Conservation (phyloP, 1,139 yeast species). For the Suhomyces bribrorum region DNA sequence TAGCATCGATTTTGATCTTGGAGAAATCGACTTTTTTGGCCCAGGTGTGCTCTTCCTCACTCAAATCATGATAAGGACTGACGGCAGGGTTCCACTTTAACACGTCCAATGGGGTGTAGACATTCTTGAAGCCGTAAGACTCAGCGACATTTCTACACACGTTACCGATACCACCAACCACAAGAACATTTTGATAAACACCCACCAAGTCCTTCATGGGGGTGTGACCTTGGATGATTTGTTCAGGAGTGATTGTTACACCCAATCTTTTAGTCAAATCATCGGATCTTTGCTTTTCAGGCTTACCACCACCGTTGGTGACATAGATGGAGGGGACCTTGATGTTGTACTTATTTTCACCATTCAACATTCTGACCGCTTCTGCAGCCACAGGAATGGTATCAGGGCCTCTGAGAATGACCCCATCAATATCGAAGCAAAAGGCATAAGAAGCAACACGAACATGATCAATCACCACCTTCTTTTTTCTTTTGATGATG, state of each 20-base stretch:
- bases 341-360: constrained; percentile 75
- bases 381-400: constrained; percentile 76
- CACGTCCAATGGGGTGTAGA: constrained; percentile 74
- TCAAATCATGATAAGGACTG: constrained; percentile 73
- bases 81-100: constrained; percentile 87
- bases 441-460: constrained; percentile 82
- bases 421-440: constrained; percentile 88
- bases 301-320: constrained; percentile 88
- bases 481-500: constrained; percentile 51
- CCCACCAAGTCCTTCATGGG: constrained; percentile 80
- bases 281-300: constrained; percentile 68
- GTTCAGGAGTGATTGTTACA: constrained; percentile 66
- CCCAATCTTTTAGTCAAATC: constrained; percentile 64
- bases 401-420: constrained; percentile 74
- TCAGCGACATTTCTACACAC: constrained; percentile 80
- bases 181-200: constrained; percentile 67
- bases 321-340: constrained; percentile 84
- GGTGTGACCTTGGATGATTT: constrained; percentile 86
- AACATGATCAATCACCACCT: constrained; percentile 58
- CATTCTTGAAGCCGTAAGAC: constrained; percentile 74
- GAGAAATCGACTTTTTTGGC: constrained; percentile 66
- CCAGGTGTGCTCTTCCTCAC: constrained; percentile 63
- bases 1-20: constrained; percentile 64
- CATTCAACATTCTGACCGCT: constrained; percentile 70
- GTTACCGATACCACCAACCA: constrained; percentile 83